Conservation (phyloP, 805 yeast species). For the Kazachstania africana region DNA sequence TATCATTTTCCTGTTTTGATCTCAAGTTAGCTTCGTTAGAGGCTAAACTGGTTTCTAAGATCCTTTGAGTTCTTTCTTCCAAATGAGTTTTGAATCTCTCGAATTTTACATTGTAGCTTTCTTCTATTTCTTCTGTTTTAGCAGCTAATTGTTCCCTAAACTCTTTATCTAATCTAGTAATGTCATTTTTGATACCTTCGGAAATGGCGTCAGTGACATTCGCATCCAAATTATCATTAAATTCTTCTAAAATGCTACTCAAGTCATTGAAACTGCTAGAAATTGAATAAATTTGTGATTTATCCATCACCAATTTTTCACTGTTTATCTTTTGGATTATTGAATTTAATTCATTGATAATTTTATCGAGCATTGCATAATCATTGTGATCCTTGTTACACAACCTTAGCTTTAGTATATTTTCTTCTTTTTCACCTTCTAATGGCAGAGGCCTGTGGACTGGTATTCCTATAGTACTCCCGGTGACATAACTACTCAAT, state of each 20-base stretch:
- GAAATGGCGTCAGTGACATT: slow-evolving; percentile 7
- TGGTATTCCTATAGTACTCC: slow-evolving; percentile 13
- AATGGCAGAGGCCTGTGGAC: slow-evolving; percentile 3
- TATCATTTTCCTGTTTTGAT: slow-evolving; percentile 63
- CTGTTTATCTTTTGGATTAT: slow-evolving; percentile 28
- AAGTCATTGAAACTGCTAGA: slow-evolving; percentile 9
- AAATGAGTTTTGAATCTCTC: slow-evolving; percentile 49
- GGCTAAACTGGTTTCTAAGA: slow-evolving; percentile 52
- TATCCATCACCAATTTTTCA: slow-evolving; percentile 21
- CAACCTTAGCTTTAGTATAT: not conserved
- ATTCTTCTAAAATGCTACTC: slow-evolving; percentile 5
- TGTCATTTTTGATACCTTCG: slow-evolving; percentile 9
- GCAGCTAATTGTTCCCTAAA: slow-evolving; percentile 16
- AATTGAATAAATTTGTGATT: slow-evolving; percentile 9
- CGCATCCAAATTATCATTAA: slow-evolving; percentile 8
- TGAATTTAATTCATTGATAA: slow-evolving; percentile 24
- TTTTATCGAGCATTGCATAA: slow-evolving; percentile 5
- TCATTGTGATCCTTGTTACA: not conserved
- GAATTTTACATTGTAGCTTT: slow-evolving; percentile 48
- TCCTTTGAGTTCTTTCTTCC: slow-evolving; percentile 44
- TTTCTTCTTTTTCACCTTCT: not conserved
- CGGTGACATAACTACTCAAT: slow-evolving; percentile 14
- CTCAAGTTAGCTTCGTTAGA: slow-evolving; percentile 54
- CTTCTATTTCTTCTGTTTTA: slow-evolving; percentile 47
- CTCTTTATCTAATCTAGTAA: slow-evolving; percentile 13